Conservation (phyloP, 352 stramenopile genomes). For the Peronospora farinosa region DNA sequence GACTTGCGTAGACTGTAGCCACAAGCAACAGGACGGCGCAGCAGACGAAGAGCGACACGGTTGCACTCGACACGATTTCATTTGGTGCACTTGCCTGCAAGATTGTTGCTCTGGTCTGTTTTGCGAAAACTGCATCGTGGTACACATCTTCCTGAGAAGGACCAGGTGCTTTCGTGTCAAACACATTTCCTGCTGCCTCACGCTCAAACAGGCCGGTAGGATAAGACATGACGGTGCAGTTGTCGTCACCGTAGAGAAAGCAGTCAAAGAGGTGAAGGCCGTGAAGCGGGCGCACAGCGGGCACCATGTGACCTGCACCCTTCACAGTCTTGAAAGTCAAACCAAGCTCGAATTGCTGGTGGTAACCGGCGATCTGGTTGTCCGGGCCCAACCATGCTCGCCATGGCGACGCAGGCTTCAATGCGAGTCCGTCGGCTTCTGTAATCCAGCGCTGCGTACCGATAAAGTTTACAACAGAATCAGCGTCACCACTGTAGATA, state of each 20-base stretch:
- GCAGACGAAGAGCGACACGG: slow-evolving; percentile 22
- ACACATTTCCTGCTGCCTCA: slow-evolving; percentile 29
- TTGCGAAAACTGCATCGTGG: slow-evolving; percentile 9
- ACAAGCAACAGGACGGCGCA: slow-evolving; percentile 23
- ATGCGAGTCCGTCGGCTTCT: slow-evolving; percentile 35
- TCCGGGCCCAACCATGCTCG: slow-evolving; percentile 52
- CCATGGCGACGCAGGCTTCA: slow-evolving; percentile 39
- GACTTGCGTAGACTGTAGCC: slow-evolving; percentile 16
- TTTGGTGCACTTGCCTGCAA: slow-evolving; percentile 11
- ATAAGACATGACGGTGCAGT: slow-evolving; percentile 46
- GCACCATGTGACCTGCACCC: slow-evolving; percentile 86
- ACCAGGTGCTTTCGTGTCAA: slow-evolving; percentile 4
- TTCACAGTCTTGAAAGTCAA: slow-evolving; percentile 88
- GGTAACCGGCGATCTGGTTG: slow-evolving; percentile 77
- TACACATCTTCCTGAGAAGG: slow-evolving; percentile 11
- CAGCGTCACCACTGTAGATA: slow-evolving; percentile 65
- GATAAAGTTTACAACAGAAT: slow-evolving; percentile 73
- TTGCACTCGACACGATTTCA: slow-evolving; percentile 11
- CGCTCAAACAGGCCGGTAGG: slow-evolving; percentile 43
- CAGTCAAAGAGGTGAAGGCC: slow-evolving; percentile 66
- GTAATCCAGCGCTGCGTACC: slow-evolving; percentile 80
- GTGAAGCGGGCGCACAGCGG: slow-evolving; percentile 51
- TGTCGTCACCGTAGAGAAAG: slow-evolving; percentile 57
- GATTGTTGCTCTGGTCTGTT: slow-evolving; percentile 15
- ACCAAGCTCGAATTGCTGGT: slow-evolving; percentile 63